Evolutionary conservation across 352 stramenopile genomes (phyloP), one percentile per base, ranked within the genome.

Genomic region (Thalassiosira livingstoniorum): DNA sequence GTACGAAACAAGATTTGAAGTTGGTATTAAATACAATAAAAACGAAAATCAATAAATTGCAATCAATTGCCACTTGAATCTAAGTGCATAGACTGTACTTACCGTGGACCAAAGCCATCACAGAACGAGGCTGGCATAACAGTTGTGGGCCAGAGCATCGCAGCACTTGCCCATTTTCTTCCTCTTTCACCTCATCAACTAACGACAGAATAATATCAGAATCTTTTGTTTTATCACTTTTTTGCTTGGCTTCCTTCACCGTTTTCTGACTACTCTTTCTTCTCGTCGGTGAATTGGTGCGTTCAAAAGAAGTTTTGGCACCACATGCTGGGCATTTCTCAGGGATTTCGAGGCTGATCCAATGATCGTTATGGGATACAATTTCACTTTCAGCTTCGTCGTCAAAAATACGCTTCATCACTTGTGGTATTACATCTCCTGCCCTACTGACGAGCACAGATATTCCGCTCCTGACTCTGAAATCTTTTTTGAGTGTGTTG

Each of bases 341-440:
- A 15, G 89, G 89, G 39, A 74, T 23, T n/a, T 88, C 78, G 54
- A 93, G 62, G 29, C 71, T 86, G 43, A 93, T 86, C 34, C 68
- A 80, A 23, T 70, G 55, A 39, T 57, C 45, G 32, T 65, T 53
- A 63, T 57, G 31, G 29, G 32, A 27, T 15, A 25, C 25, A 53
- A 68, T 69, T 64, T 51, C 58, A 31, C 54, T 34, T n/a, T 74
- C 65, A 23, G 21, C n/a, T 4, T 65, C 61, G 10, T 23, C 78
- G 53, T 83, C 54, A 51, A 84, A 78, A 51, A 92, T 65, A 29
- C 73, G 74, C 72, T 84, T 82, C 31, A 92, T 74, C 5, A 94
- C 80, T 74, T 95, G 89, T 25, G 92, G 92, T 55, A 95, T 95
- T 0, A 95, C 90, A 85, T 95, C 89, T 35, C 92, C 90, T 1